Conservation (phyloP, 2,329 filamentous ascomycete species). For the Emmonsia crescens region DNA sequence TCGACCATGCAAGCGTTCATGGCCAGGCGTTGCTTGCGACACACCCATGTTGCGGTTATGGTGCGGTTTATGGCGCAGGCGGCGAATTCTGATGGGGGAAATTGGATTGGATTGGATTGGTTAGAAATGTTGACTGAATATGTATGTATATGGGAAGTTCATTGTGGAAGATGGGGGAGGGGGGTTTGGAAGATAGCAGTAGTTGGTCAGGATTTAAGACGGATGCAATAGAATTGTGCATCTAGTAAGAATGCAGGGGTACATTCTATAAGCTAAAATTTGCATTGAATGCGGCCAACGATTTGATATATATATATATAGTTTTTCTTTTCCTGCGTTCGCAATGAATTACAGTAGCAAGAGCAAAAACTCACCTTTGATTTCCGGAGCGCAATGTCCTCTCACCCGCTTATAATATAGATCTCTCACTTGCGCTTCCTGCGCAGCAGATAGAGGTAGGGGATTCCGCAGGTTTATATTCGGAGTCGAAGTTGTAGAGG, state of each 20-base stretch:
- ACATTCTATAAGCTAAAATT: background rate
- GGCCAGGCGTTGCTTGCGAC: constrained; percentile 61
- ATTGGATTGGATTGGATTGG: constrained; percentile 7
- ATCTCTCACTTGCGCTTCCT: constrained; percentile 72
- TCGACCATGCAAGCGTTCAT: constrained; percentile 94
- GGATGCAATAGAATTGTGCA: background rate
- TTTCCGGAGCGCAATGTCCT: constrained; percentile 62
- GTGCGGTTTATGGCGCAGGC: constrained; percentile 79
- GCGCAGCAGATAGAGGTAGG: constrained; percentile 67
- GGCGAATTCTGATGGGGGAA: constrained; percentile 64
- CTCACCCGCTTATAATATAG: constrained; percentile 73
- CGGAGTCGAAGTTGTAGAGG: constrained; percentile 7
- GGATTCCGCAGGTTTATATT: constrained; percentile 53
- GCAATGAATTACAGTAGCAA: too few relatives aligned
- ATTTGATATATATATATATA: background rate
- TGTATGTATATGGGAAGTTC: background rate
- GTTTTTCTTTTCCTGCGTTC: background rate
- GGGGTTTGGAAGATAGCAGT: background rate
- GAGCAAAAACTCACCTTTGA: constrained; percentile 48
- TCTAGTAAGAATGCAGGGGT: background rate
- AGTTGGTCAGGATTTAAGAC: background rate
- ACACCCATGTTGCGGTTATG: constrained; percentile 77
- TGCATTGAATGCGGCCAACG: background rate
- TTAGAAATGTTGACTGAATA: background rate
- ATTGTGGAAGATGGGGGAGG: too few relatives aligned